A percentile compares a stretch with the other conserved stretches of the same genome.
These are phyloP conservation scores for Nemania sp. DNA, from an alignment of 2,329 filamentous ascomycete species.

Conservation along the genomic window DNA sequence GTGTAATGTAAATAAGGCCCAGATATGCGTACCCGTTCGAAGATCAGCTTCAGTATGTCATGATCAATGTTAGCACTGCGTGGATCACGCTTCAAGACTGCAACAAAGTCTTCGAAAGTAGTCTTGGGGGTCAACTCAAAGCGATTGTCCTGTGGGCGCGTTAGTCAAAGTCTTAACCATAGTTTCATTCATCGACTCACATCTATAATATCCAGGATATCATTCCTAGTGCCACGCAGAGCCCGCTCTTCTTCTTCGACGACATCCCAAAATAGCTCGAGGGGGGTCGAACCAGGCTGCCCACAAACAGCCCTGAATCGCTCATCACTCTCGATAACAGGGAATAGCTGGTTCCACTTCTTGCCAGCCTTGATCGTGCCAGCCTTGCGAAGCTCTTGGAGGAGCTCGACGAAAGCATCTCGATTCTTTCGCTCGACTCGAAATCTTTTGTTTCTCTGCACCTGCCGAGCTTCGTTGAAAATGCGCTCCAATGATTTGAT, in stretches of 20 bases:
- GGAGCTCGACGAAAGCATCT: conserved; percentile 76
- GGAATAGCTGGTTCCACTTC: conserved; percentile 85
- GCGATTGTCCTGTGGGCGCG: conserved; percentile 72
- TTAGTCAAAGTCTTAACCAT: conserved; percentile 8
- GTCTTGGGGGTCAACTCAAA: conserved; percentile 89
- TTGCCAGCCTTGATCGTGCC: conserved; percentile 87
- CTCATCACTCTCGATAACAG: conserved; percentile 75
- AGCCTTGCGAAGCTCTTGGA: conserved; percentile 72
- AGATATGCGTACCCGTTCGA: conserved; percentile 67
- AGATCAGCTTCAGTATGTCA: conserved; percentile 79
- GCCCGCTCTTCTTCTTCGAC: conserved; percentile 91
- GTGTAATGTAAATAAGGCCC: neutral
- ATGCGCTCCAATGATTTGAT: conserved; percentile 89
- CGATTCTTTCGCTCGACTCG: conserved; percentile 85
- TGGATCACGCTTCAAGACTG: conserved; percentile 80
- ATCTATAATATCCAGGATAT: conserved; percentile 86
- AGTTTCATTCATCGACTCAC: conserved; percentile 57
- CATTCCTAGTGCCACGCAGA: conserved; percentile 79
- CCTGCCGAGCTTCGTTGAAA: conserved; percentile 89
- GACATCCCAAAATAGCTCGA: conserved; percentile 95
- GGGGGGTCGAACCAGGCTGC: conserved; percentile 79
- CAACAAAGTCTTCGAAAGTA: conserved; percentile 84
- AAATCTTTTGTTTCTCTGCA: conserved; percentile 79
- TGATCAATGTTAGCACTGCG: conserved; percentile 86
- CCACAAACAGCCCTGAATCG: conserved; percentile 85